These are phyloP conservation scores for Starmera stellimalicola DNA, from an alignment of 1,139 yeast species.

Conservation along the genomic window DNA sequence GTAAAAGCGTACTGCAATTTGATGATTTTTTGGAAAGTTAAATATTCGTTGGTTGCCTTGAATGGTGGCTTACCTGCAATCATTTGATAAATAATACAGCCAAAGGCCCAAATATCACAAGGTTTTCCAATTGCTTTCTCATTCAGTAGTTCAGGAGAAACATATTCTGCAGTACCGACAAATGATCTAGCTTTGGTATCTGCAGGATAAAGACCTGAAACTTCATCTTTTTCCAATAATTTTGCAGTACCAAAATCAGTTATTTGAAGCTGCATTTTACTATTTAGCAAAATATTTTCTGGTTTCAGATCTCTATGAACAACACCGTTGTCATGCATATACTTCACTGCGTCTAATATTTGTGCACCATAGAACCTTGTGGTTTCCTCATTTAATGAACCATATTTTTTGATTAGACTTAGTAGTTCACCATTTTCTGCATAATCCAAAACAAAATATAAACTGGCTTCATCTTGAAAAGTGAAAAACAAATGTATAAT, in stretches of 20 bases:
- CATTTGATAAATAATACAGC: slow-evolving; percentile 88
- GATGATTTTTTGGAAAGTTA: slow-evolving; percentile 89
- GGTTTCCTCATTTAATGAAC: slow-evolving; percentile 45
- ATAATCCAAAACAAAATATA: slow-evolving; percentile 68
- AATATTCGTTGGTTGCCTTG: slow-evolving; percentile 89
- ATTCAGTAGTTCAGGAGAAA: slow-evolving; percentile 85
- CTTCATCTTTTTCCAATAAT: slow-evolving; percentile 44
- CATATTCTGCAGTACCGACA: slow-evolving; percentile 70
- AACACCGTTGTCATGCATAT: slow-evolving; percentile 76
- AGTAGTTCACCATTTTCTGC: slow-evolving; percentile 76
- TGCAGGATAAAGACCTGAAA: slow-evolving; percentile 38
- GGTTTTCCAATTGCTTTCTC: slow-evolving; percentile 80
- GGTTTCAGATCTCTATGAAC: slow-evolving; percentile 95
- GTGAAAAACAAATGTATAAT: slow-evolving; percentile 67
- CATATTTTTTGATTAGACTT: slow-evolving; percentile 48
- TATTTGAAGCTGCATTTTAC: slow-evolving; percentile 71
- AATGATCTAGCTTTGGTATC: slow-evolving; percentile 72
- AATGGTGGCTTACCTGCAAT: slow-evolving; percentile 95
- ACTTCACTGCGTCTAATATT: slow-evolving; percentile 76
- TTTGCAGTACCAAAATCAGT: slow-evolving; percentile 99
- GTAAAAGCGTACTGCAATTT: slow-evolving; percentile 75
- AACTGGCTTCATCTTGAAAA: slow-evolving; percentile 64
- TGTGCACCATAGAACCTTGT: slow-evolving; percentile 58
- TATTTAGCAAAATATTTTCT: slow-evolving; percentile 78
- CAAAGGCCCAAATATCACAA: slow-evolving; percentile 94